Conservation (phyloP, 192 early-diverging fungal species). For the Coemansia brasiliensis region DNA sequence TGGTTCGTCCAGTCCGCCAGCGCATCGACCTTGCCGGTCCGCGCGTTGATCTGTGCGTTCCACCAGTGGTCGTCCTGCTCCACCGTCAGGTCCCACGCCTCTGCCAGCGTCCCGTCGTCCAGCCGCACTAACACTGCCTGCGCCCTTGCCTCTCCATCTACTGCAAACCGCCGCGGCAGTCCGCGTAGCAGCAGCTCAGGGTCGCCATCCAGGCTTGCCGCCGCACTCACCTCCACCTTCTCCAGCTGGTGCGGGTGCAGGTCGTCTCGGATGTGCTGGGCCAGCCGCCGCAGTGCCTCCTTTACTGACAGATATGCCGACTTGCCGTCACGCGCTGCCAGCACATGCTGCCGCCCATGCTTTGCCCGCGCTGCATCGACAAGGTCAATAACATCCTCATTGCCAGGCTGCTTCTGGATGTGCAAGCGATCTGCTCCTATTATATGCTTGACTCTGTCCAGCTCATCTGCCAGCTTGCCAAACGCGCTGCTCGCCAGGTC, state of each 20-base stretch:
- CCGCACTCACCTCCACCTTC: conserved; percentile 19
- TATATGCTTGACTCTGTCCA: conserved; percentile 27
- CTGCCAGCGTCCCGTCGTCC: conserved; percentile 44
- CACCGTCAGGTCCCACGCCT: conserved; percentile 66
- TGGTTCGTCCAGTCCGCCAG: conserved; percentile 66
- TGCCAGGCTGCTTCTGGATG: conserved; percentile 17
- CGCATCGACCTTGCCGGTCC: conserved; percentile 54
- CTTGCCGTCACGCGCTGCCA: conserved; percentile 16
- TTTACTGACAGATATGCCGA: conserved; percentile 54
- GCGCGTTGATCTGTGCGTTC: conserved; percentile 55
- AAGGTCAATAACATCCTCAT: conserved; percentile 24
- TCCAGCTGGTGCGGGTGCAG: conserved; percentile 49
- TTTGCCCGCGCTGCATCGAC: background rate
- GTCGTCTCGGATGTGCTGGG: conserved; percentile 60
- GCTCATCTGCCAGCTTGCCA: conserved; percentile 17
- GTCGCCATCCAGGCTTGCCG: conserved; percentile 33
- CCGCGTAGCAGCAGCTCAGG: conserved; percentile 32
- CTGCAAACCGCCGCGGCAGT: conserved; percentile 26
- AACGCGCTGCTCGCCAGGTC: conserved; percentile 30
- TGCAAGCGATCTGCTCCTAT: conserved; percentile 27
- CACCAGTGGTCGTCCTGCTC: conserved; percentile 64
- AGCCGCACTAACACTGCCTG: conserved; percentile 33
- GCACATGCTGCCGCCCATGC: conserved; percentile 7
- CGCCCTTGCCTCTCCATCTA: conserved; percentile 26
- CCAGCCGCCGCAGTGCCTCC: conserved; percentile 66